A percentile compares a stretch with the other conserved stretches of the same genome.
These are phyloP conservation scores for Kalanchoe fedtschenkoi DNA, from an alignment of 164 flowering plant species.

Conservation along the genomic window DNA sequence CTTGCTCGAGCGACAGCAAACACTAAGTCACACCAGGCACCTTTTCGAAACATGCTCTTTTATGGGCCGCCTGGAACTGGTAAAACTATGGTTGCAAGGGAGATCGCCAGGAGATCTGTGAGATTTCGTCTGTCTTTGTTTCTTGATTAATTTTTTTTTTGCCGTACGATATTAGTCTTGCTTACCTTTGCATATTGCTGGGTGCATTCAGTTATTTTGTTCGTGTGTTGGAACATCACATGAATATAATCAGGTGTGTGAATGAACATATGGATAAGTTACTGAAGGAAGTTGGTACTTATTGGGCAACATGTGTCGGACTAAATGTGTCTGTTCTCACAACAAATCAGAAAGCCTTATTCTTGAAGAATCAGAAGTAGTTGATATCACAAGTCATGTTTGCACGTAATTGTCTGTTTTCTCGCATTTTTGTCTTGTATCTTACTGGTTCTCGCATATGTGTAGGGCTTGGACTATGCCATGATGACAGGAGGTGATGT, in stretches of 20 bases:
- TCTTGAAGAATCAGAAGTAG: background rate
- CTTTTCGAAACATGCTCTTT: constrained; percentile 94
- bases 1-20: constrained; percentile 94
- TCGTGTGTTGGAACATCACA: background rate
- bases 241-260: background rate
- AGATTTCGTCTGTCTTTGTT: constrained; percentile 3
- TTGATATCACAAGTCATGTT: background rate
- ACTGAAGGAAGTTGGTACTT: background rate
- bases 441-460: background rate
- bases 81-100: constrained; percentile 95
- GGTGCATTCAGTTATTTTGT: background rate
- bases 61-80: constrained; percentile 99
- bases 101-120: constrained; percentile 92
- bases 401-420: background rate
- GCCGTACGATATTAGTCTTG: background rate
- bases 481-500: constrained; percentile 99
- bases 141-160: background rate
- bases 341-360: background rate
- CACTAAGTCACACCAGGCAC: constrained; percentile 85
- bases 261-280: background rate
- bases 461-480: constrained; percentile 93
- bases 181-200: background rate
- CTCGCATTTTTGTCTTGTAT: background rate
- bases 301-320: background rate
- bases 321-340: background rate